Percentiles rank a stretch among this genome's conserved stretches.
These are phyloP conservation scores for Phylloporus sp. DNA, from an alignment of 768 basidiomycete genomes.

Conservation along the genomic window DNA sequence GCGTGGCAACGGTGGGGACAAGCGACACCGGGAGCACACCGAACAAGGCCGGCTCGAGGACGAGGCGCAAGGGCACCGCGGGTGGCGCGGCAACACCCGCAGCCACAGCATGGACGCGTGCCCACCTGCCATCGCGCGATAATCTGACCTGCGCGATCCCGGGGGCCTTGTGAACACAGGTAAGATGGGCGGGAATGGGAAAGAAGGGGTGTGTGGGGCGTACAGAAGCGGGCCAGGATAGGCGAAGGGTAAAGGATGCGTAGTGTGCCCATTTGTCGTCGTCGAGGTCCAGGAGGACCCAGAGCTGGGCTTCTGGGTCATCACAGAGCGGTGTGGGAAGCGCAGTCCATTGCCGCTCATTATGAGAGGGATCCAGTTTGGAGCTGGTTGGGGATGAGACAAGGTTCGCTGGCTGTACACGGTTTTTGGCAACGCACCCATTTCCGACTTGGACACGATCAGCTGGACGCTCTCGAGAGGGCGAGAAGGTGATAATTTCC, in stretches of 20 bases:
- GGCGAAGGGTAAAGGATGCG: slow-evolving; percentile 46
- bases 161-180: slow-evolving; percentile 35
- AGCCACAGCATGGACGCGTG: slow-evolving; percentile 52
- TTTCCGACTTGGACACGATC: slow-evolving; percentile 26
- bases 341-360: slow-evolving; percentile 37
- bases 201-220: slow-evolving; percentile 11
- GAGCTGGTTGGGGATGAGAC: slow-evolving; percentile 36
- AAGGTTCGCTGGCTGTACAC: neutral
- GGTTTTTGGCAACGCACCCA: slow-evolving; percentile 20
- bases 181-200: neutral
- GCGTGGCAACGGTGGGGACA: slow-evolving; percentile 29
- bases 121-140: slow-evolving; percentile 37
- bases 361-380: slow-evolving; percentile 29
- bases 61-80: slow-evolving; percentile 50
- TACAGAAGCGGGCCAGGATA: slow-evolving; percentile 57
- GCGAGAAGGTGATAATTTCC: slow-evolving; percentile 59
- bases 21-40: slow-evolving; percentile 57
- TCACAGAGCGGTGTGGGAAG: too few relatives aligned
- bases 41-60: slow-evolving; percentile 57
- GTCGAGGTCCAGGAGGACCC: slow-evolving; percentile 47
- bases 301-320: slow-evolving; percentile 41
- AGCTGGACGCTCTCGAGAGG: slow-evolving; percentile 20
- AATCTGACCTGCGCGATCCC: slow-evolving; percentile 38
- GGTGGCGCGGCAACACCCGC: slow-evolving; percentile 42
- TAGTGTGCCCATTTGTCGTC: slow-evolving; percentile 37